Base-by-base conservation (phyloP, 345 rosid species). In the Mangifera indica region DNA sequence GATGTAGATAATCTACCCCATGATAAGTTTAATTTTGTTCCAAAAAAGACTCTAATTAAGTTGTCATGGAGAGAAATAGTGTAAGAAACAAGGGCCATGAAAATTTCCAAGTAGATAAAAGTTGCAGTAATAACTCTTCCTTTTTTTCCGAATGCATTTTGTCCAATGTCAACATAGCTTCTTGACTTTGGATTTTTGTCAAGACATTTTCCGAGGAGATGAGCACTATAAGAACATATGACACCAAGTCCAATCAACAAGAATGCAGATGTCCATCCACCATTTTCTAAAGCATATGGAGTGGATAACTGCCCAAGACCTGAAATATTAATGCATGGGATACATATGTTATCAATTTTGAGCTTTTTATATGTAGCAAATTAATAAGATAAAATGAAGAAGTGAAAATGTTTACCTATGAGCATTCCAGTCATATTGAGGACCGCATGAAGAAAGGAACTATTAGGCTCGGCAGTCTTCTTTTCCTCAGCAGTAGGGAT, bases 381-480 rank as follows among this genome's bases (percentile, higher is more conserved):
- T 5, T 37, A 7, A 37, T 37, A 7, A 37, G 8, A 37, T 37
- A 37, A 37, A 37, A 37, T 5, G 9, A 37, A 37, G n/a, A 57
- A 69, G 11, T 14, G 20, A 18, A 14, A n/a, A 22, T 1, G 5
- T 34, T 57, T 78, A 91, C 97, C 97, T 55, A 91, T 86, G 65
- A 91, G 97, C 95, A 91, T 91, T 73, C 95, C 95, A 42, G 84
- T 81, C 97, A 91, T 91, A 82, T 91, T 91, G 79, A 85, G 67
- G 72, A 85, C 95, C 46, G 94, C 84, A 74, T 87, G 91, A 75
- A 82, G 74, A 69, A 89, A 86, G 3, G 97, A 91, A 66, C 87
- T 72, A 67, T 87, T 69, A 8, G 78, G 46, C 63, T 67, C 62
- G 4, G 24, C 78, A 24, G 13, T 55, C 12, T 72, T 56, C 25